Evolutionary conservation across 495 filamentous ascomycete species (phyloP).

Genomic region (Penicillium dipodomyicola): DNA sequence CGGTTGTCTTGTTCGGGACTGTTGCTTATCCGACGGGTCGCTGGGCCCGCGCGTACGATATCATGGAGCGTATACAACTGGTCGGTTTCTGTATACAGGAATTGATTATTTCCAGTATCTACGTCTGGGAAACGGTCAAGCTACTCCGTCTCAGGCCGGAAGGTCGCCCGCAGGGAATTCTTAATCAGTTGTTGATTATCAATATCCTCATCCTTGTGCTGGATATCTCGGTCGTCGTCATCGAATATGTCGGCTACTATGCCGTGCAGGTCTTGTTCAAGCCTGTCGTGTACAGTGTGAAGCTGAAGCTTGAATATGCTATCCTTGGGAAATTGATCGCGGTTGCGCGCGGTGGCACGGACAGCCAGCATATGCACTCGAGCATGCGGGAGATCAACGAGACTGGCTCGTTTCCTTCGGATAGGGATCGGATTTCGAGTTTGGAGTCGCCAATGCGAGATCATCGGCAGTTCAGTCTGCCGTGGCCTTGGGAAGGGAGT

Average conservation of each 20-base stretch:
- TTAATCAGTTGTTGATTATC: conserved; percentile 45
- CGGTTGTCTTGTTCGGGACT: conserved; percentile 43
- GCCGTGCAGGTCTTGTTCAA: conserved; percentile 51
- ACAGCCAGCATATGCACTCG: conserved; percentile 16
- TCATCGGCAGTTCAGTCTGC: conserved; percentile 14
- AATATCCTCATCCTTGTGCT: conserved; percentile 52
- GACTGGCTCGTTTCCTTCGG: conserved; percentile 15
- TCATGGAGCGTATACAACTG: conserved; percentile 54
- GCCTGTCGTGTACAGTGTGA: conserved; percentile 51
- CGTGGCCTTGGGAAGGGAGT: conserved; percentile 17
- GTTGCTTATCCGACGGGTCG: conserved; percentile 25
- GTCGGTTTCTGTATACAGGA: conserved; percentile 56
- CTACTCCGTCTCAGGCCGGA: conserved; percentile 41
- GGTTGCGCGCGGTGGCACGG: conserved; percentile 21
- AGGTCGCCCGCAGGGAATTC: conserved; percentile 32
- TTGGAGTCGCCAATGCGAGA: neutral
- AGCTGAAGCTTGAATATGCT: conserved; percentile 54
- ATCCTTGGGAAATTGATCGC: conserved; percentile 51
- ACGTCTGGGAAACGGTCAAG: conserved; percentile 51
- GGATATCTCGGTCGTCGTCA: conserved; percentile 45
- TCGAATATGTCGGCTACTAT: conserved; percentile 49
- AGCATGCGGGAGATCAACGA: conserved; percentile 21
- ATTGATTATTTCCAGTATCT: conserved; percentile 53
- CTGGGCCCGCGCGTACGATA: conserved; percentile 41
- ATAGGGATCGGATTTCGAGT: neutral